A percentile compares a stretch with the other conserved stretches of the same genome.
Conservation (phyloP, 768 basidiomycete species). For the Russula lepida region DNA sequence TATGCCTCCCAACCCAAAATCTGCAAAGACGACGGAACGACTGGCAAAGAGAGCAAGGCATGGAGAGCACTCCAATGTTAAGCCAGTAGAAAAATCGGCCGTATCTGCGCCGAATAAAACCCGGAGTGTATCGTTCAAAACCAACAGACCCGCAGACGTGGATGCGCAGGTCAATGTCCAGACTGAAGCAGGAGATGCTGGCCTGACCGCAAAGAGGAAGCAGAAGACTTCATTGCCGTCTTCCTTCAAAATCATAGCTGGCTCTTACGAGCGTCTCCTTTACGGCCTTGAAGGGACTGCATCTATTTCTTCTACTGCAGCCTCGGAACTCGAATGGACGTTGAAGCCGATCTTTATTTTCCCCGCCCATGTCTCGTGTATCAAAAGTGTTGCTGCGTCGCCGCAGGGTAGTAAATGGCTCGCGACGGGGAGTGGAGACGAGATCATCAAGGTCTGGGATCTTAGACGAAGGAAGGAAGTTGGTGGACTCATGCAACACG, state of each 20-base stretch:
- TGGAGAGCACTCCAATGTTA: not conserved
- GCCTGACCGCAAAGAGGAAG: conserved; percentile 13
- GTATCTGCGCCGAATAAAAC: not conserved
- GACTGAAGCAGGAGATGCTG: conserved; percentile 22
- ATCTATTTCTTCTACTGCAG: conserved; percentile 26
- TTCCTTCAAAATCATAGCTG: conserved; percentile 81
- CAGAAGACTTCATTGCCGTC: conserved; percentile 32
- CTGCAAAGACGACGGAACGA: conserved; percentile 8
- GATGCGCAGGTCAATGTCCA: conserved; percentile 19
- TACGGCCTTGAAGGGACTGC: conserved; percentile 77
- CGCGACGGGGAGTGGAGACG: conserved; percentile 92
- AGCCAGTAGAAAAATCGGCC: not conserved
- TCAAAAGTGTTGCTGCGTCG: conserved; percentile 84
- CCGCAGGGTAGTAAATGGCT: conserved; percentile 93
- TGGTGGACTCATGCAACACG: conserved; percentile 89
- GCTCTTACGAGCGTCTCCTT: conserved; percentile 93
- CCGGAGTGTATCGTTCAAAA: conserved; percentile 15
- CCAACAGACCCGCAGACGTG: conserved; percentile 21
- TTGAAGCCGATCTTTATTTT: conserved; percentile 89
- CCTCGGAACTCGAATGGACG: conserved; percentile 28
- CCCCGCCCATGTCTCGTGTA: conserved; percentile 90
- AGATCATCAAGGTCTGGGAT: conserved; percentile 97
- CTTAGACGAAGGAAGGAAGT: conserved; percentile 84
- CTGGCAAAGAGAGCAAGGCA: conserved; percentile 8
- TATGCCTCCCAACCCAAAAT: conserved; percentile 12